Evolutionary conservation across 352 stramenopile species (phyloP), one percentile per base, ranked within the genome.

Genomic region (Phytopythium aichiense): DNA sequence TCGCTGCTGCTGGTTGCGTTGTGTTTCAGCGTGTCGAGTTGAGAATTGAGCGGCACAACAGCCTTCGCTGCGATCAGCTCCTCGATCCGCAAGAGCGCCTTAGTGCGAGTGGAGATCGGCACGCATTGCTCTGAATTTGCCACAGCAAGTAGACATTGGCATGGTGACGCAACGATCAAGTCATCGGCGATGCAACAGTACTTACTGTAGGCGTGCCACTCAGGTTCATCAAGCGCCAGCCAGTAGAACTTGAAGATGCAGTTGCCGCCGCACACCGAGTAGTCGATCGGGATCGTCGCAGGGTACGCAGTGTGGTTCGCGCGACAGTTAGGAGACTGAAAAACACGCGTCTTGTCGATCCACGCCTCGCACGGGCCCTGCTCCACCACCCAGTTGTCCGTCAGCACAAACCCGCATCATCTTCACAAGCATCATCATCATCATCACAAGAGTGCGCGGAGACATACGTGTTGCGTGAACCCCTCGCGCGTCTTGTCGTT

Each of bases 211-310:
- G 70, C 50, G 38, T 76, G 64, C 71, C 67, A 76, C 16, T 65
- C 43, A 2, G 60, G 53, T 11, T 68, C 53, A 56, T 78, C 67
- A 5, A 76, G 25, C 52, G 72, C 64, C 25, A 76, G 35, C 72
- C 72, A 79, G 72, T 73, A 76, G 64, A 81, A 79, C 28, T 54
- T 69, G 33, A 84, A 63, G 22, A 48, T 42, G 50, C 74, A 81
- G 25, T 66, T 73, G 49, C 64, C 67, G 43, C 59, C 59, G 64
- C 72, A 83, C 28, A 63, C 56, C 1, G 64, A 64, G 62, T 67
- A 80, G 63, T 79, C 68, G 22, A 80, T 57, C 7, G 69, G 69
- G 28, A 83, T 63, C 11, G 48, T 30, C 1, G 69, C 72, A 16
- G 74, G 74, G 63, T 69, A 74, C 15, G 18, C 49, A 15, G 28